These are phyloP conservation scores for Dothistroma pini DNA, from an alignment of 2,329 filamentous ascomycete species.

Conservation along the genomic window DNA sequence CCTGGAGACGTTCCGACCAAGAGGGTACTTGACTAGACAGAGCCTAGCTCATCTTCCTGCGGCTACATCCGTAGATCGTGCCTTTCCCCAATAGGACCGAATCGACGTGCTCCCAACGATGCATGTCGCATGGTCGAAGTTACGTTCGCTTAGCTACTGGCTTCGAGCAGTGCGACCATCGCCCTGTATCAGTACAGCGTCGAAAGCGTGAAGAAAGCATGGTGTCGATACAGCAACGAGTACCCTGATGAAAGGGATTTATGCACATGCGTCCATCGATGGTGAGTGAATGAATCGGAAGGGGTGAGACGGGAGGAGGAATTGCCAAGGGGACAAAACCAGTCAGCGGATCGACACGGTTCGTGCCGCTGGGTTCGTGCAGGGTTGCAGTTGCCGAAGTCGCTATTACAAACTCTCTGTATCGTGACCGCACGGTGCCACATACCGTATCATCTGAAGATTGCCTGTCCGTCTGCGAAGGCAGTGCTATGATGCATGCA, in stretches of 20 bases:
- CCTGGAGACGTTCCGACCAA: neutral
- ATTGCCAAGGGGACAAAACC: neutral
- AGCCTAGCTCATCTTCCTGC: neutral
- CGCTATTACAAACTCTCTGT: neutral
- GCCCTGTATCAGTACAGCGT: neutral
- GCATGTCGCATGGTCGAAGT: slow-evolving; percentile 8
- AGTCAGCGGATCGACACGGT: neutral
- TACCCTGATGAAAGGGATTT: neutral
- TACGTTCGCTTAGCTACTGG: neutral
- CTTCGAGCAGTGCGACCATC: neutral
- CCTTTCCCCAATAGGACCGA: neutral
- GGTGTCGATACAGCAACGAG: neutral
- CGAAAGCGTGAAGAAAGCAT: neutral
- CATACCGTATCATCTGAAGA: neutral
- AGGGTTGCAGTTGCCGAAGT: neutral
- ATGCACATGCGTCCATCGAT: neutral
- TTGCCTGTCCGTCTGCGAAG: too few relatives aligned
- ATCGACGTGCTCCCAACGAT: slow-evolving; percentile 2
- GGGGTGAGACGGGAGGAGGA: neutral
- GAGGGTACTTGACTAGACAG: neutral
- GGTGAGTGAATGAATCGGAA: neutral
- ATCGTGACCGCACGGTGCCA: neutral
- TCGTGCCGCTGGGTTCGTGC: neutral
- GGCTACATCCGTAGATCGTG: neutral
- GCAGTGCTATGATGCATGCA: too few relatives aligned